Percentiles rank a stretch among this genome's conserved stretches.
These are phyloP conservation scores for Solanum ossicruentum DNA, from an alignment of 257 asterid species.

Conservation along the genomic window DNA sequence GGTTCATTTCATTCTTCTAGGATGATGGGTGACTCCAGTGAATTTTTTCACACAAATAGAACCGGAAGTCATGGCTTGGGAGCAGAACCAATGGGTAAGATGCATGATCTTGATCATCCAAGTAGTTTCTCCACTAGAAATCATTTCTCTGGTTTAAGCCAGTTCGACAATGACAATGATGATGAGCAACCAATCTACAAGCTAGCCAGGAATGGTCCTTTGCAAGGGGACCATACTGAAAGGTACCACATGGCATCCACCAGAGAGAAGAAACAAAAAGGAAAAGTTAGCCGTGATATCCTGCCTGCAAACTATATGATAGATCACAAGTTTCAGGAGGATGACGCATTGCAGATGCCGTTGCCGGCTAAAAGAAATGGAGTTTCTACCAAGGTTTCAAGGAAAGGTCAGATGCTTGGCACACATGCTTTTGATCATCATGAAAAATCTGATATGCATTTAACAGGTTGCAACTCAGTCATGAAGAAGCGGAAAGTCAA, in stretches of 20 bases:
- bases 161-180: constrained; percentile 17
- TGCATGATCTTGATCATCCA: constrained; percentile 48
- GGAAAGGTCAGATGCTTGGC: constrained; percentile 49
- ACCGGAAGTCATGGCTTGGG: constrained; percentile 12
- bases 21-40: constrained; percentile 27
- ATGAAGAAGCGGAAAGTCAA: constrained; percentile 66
- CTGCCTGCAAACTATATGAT: constrained; percentile 41
- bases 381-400: constrained; percentile 47
- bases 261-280: constrained; percentile 45
- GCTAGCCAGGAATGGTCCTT: constrained; percentile 48
- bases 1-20: constrained; percentile 32
- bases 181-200: constrained; percentile 34
- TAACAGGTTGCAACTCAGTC: constrained; percentile 55
- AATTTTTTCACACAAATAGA: constrained; percentile 26
- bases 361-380: constrained; percentile 36
- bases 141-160: constrained; percentile 36
- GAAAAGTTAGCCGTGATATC: constrained; percentile 27
- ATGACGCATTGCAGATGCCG: constrained; percentile 43
- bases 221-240: constrained; percentile 37
- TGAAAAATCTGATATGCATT: constrained; percentile 44
- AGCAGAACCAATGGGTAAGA: constrained; percentile 52
- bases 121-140: constrained; percentile 25
- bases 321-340: constrained; percentile 31
- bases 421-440: constrained; percentile 25
- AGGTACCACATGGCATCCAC: constrained; percentile 31